Base-by-base conservation (phyloP, 2,329 filamentous ascomycete genomes). In the Elsinoe arachidis region DNA sequence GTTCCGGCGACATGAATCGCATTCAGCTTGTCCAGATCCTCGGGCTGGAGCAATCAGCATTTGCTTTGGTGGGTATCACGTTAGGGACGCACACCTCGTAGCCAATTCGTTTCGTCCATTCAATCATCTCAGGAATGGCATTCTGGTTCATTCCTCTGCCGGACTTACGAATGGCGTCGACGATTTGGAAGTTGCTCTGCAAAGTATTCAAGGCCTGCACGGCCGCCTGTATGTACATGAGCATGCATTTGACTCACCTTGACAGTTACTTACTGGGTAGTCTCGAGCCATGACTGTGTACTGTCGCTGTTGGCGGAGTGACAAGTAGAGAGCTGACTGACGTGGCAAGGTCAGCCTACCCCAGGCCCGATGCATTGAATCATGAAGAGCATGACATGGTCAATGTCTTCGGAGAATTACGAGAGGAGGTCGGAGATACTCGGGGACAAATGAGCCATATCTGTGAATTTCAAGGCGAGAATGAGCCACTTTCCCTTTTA, bases 1-100 rank as follows among this genome's bases (percentile, higher is more conserved):
- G 91, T 96, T 11, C 92, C 92, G 1, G 92, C 88, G 46, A 97
- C 84, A 69, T 97, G 92, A 60, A 97, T 83, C 63, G 79, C 74
- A 59, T 80, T 85, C 61, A 86, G 67, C 9, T 68, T 72, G 61
- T 84, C 75, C 63, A 86, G 78, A 59, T 85, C 81, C 12, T 79
- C 77, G 15, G 83, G 81, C 82, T 86, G 46, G 1, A 14, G 23
- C 4, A 5, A 47, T 58, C 49, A 58, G 56, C 15, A 33, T 15
- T 5, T 12, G 35, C 14, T 17, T 17, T 4, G 14, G n/a, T 10
- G n/a, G 11, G 30, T 6, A 19, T 17, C 17, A 21, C 14, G 55
- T 2, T 44, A 26, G 19, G 34, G 62, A 60, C 69, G 73, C 80
- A 72, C 74, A 86, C 83, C 72, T 85, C 74, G 72, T 95, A 88